Evolutionary conservation across 164 flowering plant genomes (phyloP).

Genomic region (Umbilicus rupestris): DNA sequence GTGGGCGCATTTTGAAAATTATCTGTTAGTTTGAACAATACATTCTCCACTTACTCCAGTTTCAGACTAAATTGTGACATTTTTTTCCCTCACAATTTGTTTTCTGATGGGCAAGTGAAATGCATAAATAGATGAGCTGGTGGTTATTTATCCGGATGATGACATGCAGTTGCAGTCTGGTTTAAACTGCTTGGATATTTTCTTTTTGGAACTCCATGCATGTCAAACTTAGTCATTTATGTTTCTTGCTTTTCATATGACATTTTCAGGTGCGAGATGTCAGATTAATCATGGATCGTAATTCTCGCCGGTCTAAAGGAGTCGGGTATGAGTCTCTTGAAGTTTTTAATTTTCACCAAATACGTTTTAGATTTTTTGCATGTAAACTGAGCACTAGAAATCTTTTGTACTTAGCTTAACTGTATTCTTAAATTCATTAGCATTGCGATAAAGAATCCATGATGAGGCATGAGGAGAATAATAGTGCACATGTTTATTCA

Average conservation of each 20-base stretch:
- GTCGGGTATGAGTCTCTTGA: conserved; percentile 72
- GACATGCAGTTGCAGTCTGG: too few species aligned
- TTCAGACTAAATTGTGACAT: conserved; percentile 27
- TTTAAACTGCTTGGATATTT: background rate
- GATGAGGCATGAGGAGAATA: conserved; percentile 56
- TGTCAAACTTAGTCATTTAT: background rate
- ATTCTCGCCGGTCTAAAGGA: conserved; percentile 94
- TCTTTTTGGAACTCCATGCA: background rate
- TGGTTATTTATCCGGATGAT: background rate
- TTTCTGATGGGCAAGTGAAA: conserved; percentile 15
- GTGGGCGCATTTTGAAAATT: conserved; percentile 19
- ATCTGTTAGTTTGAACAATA: conserved; percentile 34
- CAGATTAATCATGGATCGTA: conserved; percentile 89
- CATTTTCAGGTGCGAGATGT: conserved; percentile 89
- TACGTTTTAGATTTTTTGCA: conserved; percentile 7
- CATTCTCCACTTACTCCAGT: conserved; percentile 26
- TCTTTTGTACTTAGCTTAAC: conserved; percentile 33
- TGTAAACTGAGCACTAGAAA: conserved; percentile 9
- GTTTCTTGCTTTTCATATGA: background rate
- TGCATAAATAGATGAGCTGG: conserved; percentile 20
- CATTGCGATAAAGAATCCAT: conserved; percentile 41
- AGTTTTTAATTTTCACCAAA: background rate
- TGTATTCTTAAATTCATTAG: conserved; percentile 48
- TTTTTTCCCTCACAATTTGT: conserved; percentile 29
- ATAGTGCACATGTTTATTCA: conserved; percentile 57